These are phyloP conservation scores for Tritrichomonas foetus DNA, from an alignment of 208 protist genomes.

Conservation along the genomic window DNA sequence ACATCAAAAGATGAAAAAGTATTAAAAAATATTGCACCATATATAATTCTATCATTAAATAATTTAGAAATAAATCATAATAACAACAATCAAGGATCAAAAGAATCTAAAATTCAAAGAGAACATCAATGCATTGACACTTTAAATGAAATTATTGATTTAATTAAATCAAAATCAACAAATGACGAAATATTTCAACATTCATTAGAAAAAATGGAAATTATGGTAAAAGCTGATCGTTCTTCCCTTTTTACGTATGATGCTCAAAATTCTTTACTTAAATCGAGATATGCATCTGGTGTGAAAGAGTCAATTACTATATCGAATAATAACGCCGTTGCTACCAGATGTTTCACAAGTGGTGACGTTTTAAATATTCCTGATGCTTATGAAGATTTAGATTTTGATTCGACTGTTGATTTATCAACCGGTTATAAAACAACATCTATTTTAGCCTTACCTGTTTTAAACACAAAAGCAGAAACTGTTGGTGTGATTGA, in stretches of 20 bases:
- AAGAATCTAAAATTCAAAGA: background rate
- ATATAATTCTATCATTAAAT: background rate
- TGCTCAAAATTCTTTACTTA: background rate
- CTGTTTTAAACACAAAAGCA: conserved; percentile 46
- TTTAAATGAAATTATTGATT: background rate
- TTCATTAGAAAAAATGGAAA: background rate
- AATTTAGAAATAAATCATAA: background rate
- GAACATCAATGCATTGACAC: background rate
- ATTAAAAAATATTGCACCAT: background rate
- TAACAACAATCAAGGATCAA: background rate
- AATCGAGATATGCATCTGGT: background rate
- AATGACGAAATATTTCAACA: background rate
- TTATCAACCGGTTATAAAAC: conserved; percentile 58
- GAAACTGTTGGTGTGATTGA: background rate
- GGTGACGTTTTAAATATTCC: conserved; percentile 54
- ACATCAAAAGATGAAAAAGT: background rate
- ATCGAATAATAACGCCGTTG: conserved; percentile 44
- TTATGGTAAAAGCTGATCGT: background rate
- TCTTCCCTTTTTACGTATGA: conserved; percentile 17
- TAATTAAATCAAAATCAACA: background rate
- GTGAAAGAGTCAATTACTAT: conserved; percentile 21
- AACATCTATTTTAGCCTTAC: conserved; percentile 55
- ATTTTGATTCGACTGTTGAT: conserved; percentile 59
- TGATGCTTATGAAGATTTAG: conserved; percentile 58
- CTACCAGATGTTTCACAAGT: conserved; percentile 47